Evolutionary conservation across 371 early-diverging fungal genomes (phyloP), one percentile per base, ranked within the genome.

Genomic region (Apophysomyces variabilis): DNA sequence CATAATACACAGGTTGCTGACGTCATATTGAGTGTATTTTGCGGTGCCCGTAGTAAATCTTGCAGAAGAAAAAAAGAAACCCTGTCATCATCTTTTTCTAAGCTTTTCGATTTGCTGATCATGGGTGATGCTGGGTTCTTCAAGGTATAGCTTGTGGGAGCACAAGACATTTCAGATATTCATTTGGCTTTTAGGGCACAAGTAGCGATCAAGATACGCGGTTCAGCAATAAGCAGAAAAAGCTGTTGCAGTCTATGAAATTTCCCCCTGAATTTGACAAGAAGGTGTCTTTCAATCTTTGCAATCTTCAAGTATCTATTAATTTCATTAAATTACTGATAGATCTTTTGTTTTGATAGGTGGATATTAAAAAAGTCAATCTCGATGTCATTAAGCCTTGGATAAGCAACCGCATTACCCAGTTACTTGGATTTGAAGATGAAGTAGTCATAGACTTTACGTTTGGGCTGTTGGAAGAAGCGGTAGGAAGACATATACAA

Each of bases 391-490:
- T 98, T 39, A 89, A 87, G 71, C 93, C 92, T 8, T 97, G 99
- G 97, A 91, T 97, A 57, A 79, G 89, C 4, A 82, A 78, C 62
- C 87, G 87, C 62, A 79, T 96, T n/a, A 84, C 80, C 32, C 88
- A 92, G 39, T 65, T 94, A 11, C 85, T 98, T 38, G 96, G 96
- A 2, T 79, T 96, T 45, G 99, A 98, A 62, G 99, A 98, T 77
- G 99, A 98, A 66, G 88, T 98, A 3, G 88, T 96, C 4, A 83
- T 93, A 50, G 94, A 95, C 58, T 95, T 89, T 73, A 85, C 96
- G 0, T 89, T 91, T 67, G 89, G 89, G 41, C 75, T 94, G 73
- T 81, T 98, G 44, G 93, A 96, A 66, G 87, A 87, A 61, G 74
- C 85, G 75, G 93, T 93, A 82, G 69, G 58, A 11, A 26, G 38